Evolutionary conservation across 148 eudicot genomes (phyloP).

Genomic region (Salicornia ramosissima): DNA sequence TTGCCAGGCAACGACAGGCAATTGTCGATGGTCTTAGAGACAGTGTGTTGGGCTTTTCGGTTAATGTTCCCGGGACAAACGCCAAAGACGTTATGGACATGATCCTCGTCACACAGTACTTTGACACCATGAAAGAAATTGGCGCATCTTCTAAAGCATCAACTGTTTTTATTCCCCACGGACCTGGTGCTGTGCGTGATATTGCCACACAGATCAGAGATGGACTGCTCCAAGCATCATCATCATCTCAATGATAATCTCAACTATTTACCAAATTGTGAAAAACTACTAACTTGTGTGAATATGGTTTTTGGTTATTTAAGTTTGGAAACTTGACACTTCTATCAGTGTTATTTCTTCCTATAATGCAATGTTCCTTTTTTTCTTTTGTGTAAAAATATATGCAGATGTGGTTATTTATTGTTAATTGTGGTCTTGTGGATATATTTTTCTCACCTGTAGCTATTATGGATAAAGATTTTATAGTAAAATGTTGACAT

Average conservation of each 20-base stretch:
- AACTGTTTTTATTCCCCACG: conserved; percentile 42
- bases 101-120: conserved; percentile 44
- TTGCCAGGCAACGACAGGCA: conserved; percentile 44
- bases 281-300: not conserved
- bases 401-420: too few relatives aligned
- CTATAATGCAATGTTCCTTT: not conserved
- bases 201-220: conserved; percentile 41
- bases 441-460: too few relatives aligned
- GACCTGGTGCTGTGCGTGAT: conserved; percentile 45
- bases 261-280: not conserved
- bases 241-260: not conserved
- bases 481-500: too few relatives aligned
- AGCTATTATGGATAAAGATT: too few relatives aligned
- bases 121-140: conserved; percentile 46
- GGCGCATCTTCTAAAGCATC: conserved; percentile 42
- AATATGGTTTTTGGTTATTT: not conserved
- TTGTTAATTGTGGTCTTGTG: too few relatives aligned
- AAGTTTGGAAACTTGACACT: not conserved
- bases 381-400: not conserved
- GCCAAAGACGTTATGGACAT: conserved; percentile 49
- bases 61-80: conserved; percentile 37
- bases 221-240: conserved; percentile 36
- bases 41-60: conserved; percentile 39
- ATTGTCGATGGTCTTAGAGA: conserved; percentile 46
- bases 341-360: not conserved